phyloP scores from a whole-genome alignment of 805 yeast genomes.

The Zygosaccharomyces pseudorouxii region DNA sequence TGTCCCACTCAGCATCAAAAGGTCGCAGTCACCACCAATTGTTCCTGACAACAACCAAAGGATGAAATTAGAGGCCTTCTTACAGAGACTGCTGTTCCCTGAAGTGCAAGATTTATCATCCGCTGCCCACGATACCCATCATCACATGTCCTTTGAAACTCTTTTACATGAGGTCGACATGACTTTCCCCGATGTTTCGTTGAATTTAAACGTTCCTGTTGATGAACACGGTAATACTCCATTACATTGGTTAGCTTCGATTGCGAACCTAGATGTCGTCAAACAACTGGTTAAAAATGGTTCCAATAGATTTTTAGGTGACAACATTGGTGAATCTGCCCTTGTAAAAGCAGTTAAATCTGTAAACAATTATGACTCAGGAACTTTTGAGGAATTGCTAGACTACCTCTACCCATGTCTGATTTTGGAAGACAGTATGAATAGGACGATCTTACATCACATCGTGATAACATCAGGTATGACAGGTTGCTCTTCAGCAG shows the following conservation, averaged over 20 bases:
- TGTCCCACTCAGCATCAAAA: constrained; percentile 14
- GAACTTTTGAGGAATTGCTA: constrained; percentile 66
- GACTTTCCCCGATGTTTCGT: constrained; percentile 22
- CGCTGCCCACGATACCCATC: constrained; percentile 8
- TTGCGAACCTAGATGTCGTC: constrained; percentile 72
- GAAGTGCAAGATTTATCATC: constrained; percentile 15
- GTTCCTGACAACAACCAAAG: constrained; percentile 21
- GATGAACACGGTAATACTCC: constrained; percentile 94
- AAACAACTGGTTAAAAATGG: constrained; percentile 61
- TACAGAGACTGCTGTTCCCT: constrained; percentile 32
- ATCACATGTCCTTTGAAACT: constrained; percentile 17
- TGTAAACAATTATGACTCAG: constrained; percentile 76
- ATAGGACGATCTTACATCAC: constrained; percentile 82
- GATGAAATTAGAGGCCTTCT: constrained; percentile 30
- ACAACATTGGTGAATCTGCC: constrained; percentile 83
- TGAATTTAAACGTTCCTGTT: constrained; percentile 76
- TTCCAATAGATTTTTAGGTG: constrained; percentile 61
- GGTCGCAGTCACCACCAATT: constrained; percentile 12
- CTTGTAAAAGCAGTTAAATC: constrained; percentile 67
- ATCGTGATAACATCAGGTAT: constrained; percentile 76
- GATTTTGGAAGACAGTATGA: constrained; percentile 58
- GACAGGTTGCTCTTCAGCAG: constrained; percentile 66
- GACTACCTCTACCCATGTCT: constrained; percentile 73
- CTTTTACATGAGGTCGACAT: constrained; percentile 25
- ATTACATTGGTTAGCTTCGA: constrained; percentile 91